Percentiles rank a stretch among this genome's conserved stretches.
Evolutionary conservation across 331 rosid genomes (phyloP).

Genomic region (Stylosanthes scabra): DNA sequence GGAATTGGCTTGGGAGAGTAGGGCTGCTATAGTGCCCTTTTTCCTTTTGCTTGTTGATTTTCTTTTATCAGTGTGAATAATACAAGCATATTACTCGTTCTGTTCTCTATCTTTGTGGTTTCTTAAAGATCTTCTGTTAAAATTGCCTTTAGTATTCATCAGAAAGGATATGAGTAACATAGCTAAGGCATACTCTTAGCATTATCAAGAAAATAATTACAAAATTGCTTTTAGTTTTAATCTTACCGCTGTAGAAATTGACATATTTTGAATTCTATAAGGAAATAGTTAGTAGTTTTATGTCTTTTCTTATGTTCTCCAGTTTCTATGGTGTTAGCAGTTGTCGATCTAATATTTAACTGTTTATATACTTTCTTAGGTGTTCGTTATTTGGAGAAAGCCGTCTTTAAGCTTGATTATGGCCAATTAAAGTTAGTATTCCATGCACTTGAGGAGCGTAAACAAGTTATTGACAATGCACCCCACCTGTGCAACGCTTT

Average conservation of each 20-base stretch:
- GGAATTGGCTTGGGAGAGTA: too few relatives aligned
- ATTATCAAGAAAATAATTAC: too few relatives aligned
- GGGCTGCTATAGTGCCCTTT: too few relatives aligned
- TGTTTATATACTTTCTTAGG: slow-evolving; percentile 49
- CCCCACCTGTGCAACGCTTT: slow-evolving; percentile 87
- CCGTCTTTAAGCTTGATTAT: slow-evolving; percentile 77
- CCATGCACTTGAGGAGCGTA: slow-evolving; percentile 92
- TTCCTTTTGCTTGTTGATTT: too few relatives aligned
- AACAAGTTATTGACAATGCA: slow-evolving; percentile 83
- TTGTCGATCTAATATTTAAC: slow-evolving; percentile 27
- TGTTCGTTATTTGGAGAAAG: slow-evolving; percentile 90
- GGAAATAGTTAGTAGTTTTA: slow-evolving; percentile 9
- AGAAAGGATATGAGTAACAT: too few relatives aligned
- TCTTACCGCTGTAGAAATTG: not conserved
- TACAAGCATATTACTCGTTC: too few relatives aligned
- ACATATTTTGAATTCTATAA: not conserved
- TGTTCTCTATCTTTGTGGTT: too few relatives aligned
- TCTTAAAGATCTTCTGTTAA: too few relatives aligned
- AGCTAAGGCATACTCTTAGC: too few relatives aligned
- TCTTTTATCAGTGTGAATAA: too few relatives aligned
- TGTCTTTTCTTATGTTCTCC: not conserved
- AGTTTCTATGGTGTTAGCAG: not conserved
- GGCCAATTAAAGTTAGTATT: slow-evolving; percentile 85
- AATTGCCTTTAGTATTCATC: too few relatives aligned
- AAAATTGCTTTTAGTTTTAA: not conserved